phyloP scores from a whole-genome alignment of 305 asterid species.

The Stenogyne calaminthoides region DNA sequence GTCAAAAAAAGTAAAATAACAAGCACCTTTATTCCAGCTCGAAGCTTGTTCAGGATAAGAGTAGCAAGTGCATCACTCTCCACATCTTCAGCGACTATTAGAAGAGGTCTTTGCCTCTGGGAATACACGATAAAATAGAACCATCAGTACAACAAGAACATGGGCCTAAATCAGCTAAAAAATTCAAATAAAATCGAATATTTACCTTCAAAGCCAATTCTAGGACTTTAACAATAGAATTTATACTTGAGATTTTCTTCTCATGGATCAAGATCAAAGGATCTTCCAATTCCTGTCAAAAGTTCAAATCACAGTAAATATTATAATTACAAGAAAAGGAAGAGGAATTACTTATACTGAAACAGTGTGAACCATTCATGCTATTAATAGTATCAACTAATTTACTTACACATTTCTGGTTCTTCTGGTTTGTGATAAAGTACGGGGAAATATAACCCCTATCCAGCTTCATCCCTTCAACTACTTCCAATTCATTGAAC shows the following conservation, averaged over 20 bases:
- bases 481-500: constrained; percentile 84
- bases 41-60: constrained; percentile 78
- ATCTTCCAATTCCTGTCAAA: constrained; percentile 67
- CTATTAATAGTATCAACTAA: background rate
- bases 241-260: constrained; percentile 73
- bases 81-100: constrained; percentile 76
- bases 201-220: constrained; percentile 79
- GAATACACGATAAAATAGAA: constrained; percentile 1
- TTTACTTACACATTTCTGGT: constrained; percentile 79
- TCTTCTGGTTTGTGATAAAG: constrained; percentile 83
- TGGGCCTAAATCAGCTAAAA: background rate
- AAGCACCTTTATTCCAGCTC: constrained; percentile 77
- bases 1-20: background rate
- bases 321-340: background rate
- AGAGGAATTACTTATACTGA: background rate
- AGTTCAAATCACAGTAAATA: constrained; percentile 10
- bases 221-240: constrained; percentile 61
- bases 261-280: constrained; percentile 76
- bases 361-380: background rate
- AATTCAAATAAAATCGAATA: background rate
- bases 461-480: constrained; percentile 93
- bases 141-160: constrained; percentile 1
- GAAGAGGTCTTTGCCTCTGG: constrained; percentile 71
- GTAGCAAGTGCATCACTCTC: constrained; percentile 89
- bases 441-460: constrained; percentile 91